Evolutionary conservation across 768 basidiomycete species (phyloP).

Genomic region (Pholiota microspora): DNA sequence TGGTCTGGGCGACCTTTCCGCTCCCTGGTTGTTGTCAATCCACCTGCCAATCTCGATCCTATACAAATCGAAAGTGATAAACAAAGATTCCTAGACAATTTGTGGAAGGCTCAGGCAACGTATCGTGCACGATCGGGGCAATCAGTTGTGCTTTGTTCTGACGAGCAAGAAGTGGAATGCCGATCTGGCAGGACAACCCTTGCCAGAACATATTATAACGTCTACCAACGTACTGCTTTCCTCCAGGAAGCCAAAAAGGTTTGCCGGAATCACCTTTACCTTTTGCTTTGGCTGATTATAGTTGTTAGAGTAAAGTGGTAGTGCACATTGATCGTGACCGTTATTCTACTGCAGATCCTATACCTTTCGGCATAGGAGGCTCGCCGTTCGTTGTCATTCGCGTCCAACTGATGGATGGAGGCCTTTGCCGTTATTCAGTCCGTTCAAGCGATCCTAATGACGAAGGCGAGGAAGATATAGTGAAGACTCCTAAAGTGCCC

Average conservation of each 20-base stretch:
- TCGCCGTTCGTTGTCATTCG: slow-evolving; percentile 81
- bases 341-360: slow-evolving; percentile 67
- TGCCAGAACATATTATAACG: slow-evolving; percentile 85
- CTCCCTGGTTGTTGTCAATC: slow-evolving; percentile 72
- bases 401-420: slow-evolving; percentile 81
- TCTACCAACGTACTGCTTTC: slow-evolving; percentile 81
- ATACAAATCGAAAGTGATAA: slow-evolving; percentile 65
- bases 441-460: slow-evolving; percentile 72
- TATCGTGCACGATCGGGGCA: slow-evolving; percentile 72
- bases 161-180: slow-evolving; percentile 76
- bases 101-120: slow-evolving; percentile 86
- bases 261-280: slow-evolving; percentile 11
- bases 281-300: neutral
- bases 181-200: slow-evolving; percentile 57
- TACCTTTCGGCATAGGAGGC: slow-evolving; percentile 68
- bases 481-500: slow-evolving; percentile 73
- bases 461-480: slow-evolving; percentile 78
- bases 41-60: slow-evolving; percentile 72
- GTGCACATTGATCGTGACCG: slow-evolving; percentile 86
- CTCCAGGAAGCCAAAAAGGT: slow-evolving; percentile 82
- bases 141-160: slow-evolving; percentile 67
- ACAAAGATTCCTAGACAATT: slow-evolving; percentile 79
- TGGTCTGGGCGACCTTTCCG: slow-evolving; percentile 91
- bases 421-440: slow-evolving; percentile 76
- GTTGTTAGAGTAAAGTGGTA: slow-evolving; percentile 75